Evolutionary conservation across 345 rosid species (phyloP), one percentile per base, ranked within the genome.

Genomic region (Anacardium occidentale): DNA sequence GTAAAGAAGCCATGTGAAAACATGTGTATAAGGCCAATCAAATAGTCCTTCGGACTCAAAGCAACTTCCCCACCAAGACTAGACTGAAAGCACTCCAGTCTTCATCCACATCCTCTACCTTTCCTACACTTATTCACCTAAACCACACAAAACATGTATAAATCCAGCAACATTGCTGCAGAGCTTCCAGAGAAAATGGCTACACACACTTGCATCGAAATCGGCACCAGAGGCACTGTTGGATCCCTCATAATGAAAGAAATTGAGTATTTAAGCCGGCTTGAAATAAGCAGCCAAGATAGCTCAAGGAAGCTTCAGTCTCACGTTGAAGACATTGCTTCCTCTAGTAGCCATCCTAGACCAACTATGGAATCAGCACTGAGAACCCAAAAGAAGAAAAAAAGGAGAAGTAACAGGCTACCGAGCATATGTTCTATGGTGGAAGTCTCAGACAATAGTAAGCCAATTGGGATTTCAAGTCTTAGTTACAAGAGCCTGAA

Each of bases 171-270:
- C 44, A 68, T 59, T 2, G 18, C 77, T 53, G 18, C 59, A 25
- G 70, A 62, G 58, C 56, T 62, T 37, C 47, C 47, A 0, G 72
- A 75, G 70, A 77, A 69, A 57, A 83, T 70, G 82, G 81, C 76
- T 74, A 65, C 72, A 48, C 66, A 76, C 4, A n/a, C 75, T 74
- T 92, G 86, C 1, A 78, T 65, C 12, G 82, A 84, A 66, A 81
- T 90, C 48, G 95, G 91, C 71, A 83, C 91, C 45, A 83, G 69
- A 68, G 91, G 94, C 51, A 84, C 90, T 0, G 10, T 89, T 1
- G 91, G 86, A 32, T 80, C 90, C 54, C 88, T 87, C 69, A 59
- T 87, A 37, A 68, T 83, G 88, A 85, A 76, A 70, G 91, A 89
- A 76, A 84, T 89, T 60, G 83, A 78, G 76, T 77, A 83, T 66